Conservation (phyloP, 192 early-diverging fungal genomes). For the Podochytrium sp. region DNA sequence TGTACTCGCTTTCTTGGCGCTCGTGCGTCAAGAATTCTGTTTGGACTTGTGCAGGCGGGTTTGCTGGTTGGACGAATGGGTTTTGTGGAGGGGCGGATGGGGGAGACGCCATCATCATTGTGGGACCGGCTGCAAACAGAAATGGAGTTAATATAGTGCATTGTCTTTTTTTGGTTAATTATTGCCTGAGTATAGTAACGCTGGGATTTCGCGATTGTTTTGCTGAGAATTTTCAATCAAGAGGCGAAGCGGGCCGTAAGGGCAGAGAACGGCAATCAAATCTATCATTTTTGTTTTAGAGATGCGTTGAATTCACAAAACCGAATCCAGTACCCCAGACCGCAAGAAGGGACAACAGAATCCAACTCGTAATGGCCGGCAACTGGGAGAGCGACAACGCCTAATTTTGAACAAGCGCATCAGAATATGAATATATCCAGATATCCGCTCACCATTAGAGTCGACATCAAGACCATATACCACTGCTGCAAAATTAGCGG, state of each 20-base stretch:
- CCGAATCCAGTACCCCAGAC: slow-evolving; percentile 68
- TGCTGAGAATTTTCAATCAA: slow-evolving; percentile 74
- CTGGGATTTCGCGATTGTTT: slow-evolving; percentile 76
- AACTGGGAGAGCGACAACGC: slow-evolving; percentile 74
- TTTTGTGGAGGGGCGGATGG: slow-evolving; percentile 18
- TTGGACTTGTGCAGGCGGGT: too few species aligned
- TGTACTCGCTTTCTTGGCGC: background rate
- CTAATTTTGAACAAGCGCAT: slow-evolving; percentile 39
- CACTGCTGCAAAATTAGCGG: slow-evolving; percentile 75
- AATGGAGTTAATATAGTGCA: slow-evolving; percentile 12
- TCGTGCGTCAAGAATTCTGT: background rate
- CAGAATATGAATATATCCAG: background rate
- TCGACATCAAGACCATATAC: slow-evolving; percentile 80
- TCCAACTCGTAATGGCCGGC: slow-evolving; percentile 80
- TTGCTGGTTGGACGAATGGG: too few species aligned
- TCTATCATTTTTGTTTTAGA: slow-evolving; percentile 48
- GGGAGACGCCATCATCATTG: slow-evolving; percentile 74
- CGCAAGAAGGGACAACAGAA: slow-evolving; percentile 74
- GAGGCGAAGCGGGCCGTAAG: slow-evolving; percentile 81
- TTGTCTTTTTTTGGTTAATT: background rate
- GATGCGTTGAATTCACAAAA: background rate
- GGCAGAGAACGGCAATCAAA: slow-evolving; percentile 85
- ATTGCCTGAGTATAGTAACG: slow-evolving; percentile 68
- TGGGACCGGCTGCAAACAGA: slow-evolving; percentile 16
- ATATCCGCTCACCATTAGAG: slow-evolving; percentile 65